Base-by-base conservation (phyloP, 2,329 filamentous ascomycete genomes). In the Alternaria novae-zelandiae region DNA sequence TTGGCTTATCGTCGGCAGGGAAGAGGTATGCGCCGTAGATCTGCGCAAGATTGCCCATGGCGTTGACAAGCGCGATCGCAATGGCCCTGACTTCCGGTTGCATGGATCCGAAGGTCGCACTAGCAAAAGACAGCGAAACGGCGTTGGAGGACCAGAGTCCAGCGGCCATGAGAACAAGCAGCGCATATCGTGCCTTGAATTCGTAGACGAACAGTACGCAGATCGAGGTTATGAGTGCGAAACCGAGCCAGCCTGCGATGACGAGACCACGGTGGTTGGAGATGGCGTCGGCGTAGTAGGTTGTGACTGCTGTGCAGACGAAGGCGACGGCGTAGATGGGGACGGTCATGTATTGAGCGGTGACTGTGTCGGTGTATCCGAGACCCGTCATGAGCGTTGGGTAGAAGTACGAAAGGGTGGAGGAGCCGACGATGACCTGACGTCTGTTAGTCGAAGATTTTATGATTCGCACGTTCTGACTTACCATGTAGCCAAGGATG, bases 11-110 rank as follows among this genome's bases (percentile, higher is more conserved):
- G 0, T 77, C 67, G 0, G 74, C 71, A 0, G 86, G 86, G 73
- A 86, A 88, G 3, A 88, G 68, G 65, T 86, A 71, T 0, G 84
- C 81, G 10, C 86, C 86, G 63, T 87, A 88, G 17, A 88, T 87
- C 64, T 86, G 83, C 0, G 85, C 83, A 11, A 87, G 70, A 64
- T 87, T 87, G 4, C 84, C 86, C 70, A 87, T 78, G 0, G 84
- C 83, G 65, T 87, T 87, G 43, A 87, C 83, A 10, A 87, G 72
- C 2, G 85, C 86, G 21, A 88, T 73, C 4, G 80, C 80, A n/a
- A 88, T 82, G 13, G 82, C 85, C n/a, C 86, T 75, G 4, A 82
- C 82, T 65, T 87, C 84, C 1, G 80, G 81, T 20, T 80, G 78
- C 81, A 87, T 83, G 17, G 77, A 72, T 2, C 81, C 81, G 68